Base-by-base conservation (phyloP, 2,329 filamentous ascomycete species). In the Talaromyces sp. region DNA sequence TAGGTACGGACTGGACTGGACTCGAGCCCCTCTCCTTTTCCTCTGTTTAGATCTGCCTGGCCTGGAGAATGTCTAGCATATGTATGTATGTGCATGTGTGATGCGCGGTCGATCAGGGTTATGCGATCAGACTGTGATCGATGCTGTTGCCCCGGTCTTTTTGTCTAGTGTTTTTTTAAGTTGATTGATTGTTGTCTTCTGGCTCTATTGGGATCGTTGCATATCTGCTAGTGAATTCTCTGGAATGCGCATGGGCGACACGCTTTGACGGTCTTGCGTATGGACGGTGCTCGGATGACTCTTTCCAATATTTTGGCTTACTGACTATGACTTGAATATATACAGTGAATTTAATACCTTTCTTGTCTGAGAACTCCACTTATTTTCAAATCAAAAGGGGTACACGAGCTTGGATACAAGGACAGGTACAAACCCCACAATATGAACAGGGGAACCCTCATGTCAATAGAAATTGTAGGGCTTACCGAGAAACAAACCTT, bases 161-260 rank as follows among this genome's bases (percentile, higher is more conserved):
- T 29, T 20, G 42, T 20, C 42, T 16, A 13, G 30, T n/a, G 16
- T 33, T n/a, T 22, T 32, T 17, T 3, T 5, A 27, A 27, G 13
- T 20, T 44, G 29, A n/a, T 8, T 27, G 35, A 40, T 32, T 24
- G 41, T 10, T 27, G 17, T n/a, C 4, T 19, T 29, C 24, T 53
- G 42, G 22, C 22, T 43, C 36, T 57, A 54, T 56, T 54, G 53
- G 41, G 43, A 14, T 33, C 30, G 55, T 30, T 54, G 55, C 57
- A 58, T 52, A 33, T 43, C 40, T 24, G n/a, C 55, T 60, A 60
- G 51, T 53, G 55, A 45, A 41, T 44, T 43, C 37, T 47, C 37
- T 60, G 58, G 56, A 35, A 60, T 60, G 58, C 43, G 52, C 49
- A 55, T 54, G 32, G 29, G 41, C 14, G 27, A 39, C 13, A 27